phyloP scores from a whole-genome alignment of 768 basidiomycete species.

The Amyloporia xantha region DNA sequence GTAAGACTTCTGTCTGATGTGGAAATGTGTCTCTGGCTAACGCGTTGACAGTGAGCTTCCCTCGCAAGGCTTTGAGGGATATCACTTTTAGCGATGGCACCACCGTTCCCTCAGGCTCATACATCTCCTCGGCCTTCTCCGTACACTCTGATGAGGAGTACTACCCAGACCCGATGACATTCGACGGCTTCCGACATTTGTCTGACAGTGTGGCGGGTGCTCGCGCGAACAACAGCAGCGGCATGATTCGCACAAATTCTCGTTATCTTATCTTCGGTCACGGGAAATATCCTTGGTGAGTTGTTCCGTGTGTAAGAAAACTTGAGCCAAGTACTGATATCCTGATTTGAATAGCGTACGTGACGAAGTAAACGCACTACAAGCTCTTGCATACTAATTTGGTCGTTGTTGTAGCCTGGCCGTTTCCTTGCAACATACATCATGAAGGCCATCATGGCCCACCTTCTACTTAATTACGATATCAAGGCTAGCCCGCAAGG shows the following conservation, averaged over 20 bases:
- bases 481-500: constrained; percentile 7
- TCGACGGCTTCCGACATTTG: constrained; percentile 14
- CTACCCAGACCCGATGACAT: constrained; percentile 10
- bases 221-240: constrained; percentile 1
- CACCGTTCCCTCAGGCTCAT: constrained; percentile 10
- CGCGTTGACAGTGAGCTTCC: not conserved
- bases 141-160: constrained; percentile 12
- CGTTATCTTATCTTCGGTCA: constrained; percentile 3
- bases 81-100: constrained; percentile 16
- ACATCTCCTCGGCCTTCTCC: constrained; percentile 7
- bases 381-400: not conserved
- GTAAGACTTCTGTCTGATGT: no score
- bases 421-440: constrained; percentile 14
- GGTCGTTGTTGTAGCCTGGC: constrained; percentile 7
- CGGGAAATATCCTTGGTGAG: constrained; percentile 6
- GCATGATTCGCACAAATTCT: constrained; percentile 1
- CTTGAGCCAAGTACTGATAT: not conserved
- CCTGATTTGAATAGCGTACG: constrained; percentile 1
- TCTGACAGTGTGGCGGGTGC: not conserved
- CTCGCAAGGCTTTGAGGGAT: constrained; percentile 10
- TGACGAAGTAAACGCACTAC: no score
- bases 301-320: no score
- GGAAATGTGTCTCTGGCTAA: not conserved
- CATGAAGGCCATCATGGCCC: constrained; percentile 13
- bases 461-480: constrained; percentile 13